These are phyloP conservation scores for Aspergillus homomorphus DNA, from an alignment of 495 filamentous ascomycete genomes.

Conservation along the genomic window DNA sequence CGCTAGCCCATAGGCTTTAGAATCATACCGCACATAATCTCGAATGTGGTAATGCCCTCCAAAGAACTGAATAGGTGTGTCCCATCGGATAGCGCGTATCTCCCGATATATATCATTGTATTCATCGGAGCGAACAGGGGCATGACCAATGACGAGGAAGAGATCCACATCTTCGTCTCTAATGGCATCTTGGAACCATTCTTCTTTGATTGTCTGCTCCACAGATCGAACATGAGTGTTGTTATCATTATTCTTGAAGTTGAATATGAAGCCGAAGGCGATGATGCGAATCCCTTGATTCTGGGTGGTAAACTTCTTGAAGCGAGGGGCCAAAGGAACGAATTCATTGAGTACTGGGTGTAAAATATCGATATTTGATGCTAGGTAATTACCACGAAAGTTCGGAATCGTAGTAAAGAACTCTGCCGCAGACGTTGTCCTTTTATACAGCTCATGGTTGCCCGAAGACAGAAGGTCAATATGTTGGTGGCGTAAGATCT, in stretches of 20 bases:
- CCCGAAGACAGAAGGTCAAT: slow-evolving; percentile 86
- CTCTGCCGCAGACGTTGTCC: slow-evolving; percentile 70
- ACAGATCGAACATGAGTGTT: slow-evolving; percentile 84
- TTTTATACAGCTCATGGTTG: slow-evolving; percentile 93
- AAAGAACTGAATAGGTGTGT: slow-evolving; percentile 88
- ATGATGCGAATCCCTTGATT: slow-evolving; percentile 79
- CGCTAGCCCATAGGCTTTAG: slow-evolving; percentile 75
- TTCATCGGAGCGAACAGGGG: slow-evolving; percentile 74
- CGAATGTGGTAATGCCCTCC: slow-evolving; percentile 90
- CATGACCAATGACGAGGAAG: slow-evolving; percentile 85
- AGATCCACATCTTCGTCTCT: slow-evolving; percentile 75
- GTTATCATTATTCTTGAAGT: slow-evolving; percentile 84
- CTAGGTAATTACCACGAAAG: slow-evolving; percentile 72
- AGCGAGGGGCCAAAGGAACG: slow-evolving; percentile 77
- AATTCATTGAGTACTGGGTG: slow-evolving; percentile 63
- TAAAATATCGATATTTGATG: slow-evolving; percentile 90
- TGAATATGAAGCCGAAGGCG: slow-evolving; percentile 90
- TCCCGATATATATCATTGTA: slow-evolving; percentile 72
- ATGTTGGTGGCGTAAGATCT: slow-evolving; percentile 76
- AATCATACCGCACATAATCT: slow-evolving; percentile 78
- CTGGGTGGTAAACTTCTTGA: slow-evolving; percentile 83
- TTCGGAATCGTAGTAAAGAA: slow-evolving; percentile 73
- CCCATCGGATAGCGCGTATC: slow-evolving; percentile 72
- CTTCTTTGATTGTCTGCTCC: slow-evolving; percentile 70
- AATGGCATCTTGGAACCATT: slow-evolving; percentile 89